Evolutionary conservation across 805 yeast genomes (phyloP), one percentile per base, ranked within the genome.

Genomic region (Isabelozyma heimii): DNA sequence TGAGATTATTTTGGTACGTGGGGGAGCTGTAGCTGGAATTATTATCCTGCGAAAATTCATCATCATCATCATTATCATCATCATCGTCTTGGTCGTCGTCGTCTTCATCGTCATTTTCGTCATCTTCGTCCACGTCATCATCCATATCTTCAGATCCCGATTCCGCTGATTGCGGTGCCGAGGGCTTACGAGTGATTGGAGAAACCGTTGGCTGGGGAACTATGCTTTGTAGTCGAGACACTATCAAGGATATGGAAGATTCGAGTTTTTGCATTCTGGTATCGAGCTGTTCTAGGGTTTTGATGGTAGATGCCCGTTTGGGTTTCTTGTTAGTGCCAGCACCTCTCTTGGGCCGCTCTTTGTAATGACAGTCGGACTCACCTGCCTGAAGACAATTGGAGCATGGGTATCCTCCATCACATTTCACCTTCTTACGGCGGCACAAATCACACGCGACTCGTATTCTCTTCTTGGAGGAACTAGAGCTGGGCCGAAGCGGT

Each of bases 381-480:
- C 58, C 55, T 6, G 55, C 52, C 33, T 53, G 58, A 3, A 47
- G 37, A 46, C 73, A 67, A 47, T 66, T 66, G 8, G 53, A 12
- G 51, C 73, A 68, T 0, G 73, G 73, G 10, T 20, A 48, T 4
- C 42, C 47, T 1, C 73, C 73, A 48, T 64, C 61, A 49, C 73
- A 68, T 46, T 63, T 67, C 39, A 67, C 65, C 51, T 68, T 68
- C 56, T 66, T 66, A 8, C 58, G 52, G 1, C 73, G 58, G 48
- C 73, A 68, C 5, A 55, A 55, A 42, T 64, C 69, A 51, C 73
- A 68, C 13, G 73, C 73, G 2, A 58, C 60, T 26, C 61, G 46
- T 2, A 63, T 61, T 30, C 67, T 38, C 43, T 56, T 61, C 27
- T 30, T 30, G 8, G 35, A 30, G n/a, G 35, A 30, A 10, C n/a